A percentile compares a stretch with the other conserved stretches of the same genome.
These are phyloP conservation scores for Sphagnum contortum DNA, from an alignment of 225 moss, liverwort and hornwort genomes.

Conservation along the genomic window DNA sequence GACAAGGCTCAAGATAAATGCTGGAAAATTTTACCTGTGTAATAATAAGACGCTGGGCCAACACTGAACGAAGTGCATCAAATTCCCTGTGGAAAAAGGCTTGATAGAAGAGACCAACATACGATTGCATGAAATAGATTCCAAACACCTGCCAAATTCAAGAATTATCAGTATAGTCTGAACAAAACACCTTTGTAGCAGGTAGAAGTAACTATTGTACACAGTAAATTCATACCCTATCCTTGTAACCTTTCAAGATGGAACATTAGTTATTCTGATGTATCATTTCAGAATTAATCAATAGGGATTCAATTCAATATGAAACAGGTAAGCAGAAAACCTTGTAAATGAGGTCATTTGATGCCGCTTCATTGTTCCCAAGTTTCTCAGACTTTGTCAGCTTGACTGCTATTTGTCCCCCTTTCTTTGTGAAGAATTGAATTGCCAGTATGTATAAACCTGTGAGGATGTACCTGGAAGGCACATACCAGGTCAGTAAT, in stretches of 20 bases:
- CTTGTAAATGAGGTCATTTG: conserved; percentile 56
- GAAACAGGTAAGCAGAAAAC: conserved; percentile 2
- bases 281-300: no score
- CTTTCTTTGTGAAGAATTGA: conserved; percentile 48
- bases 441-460: conserved; percentile 40
- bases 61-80: conserved; percentile 42
- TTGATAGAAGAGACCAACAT: conserved; percentile 59
- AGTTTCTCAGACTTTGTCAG: conserved; percentile 48
- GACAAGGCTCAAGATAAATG: no score
- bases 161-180: no score
- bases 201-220: no score
- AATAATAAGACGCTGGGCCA: conserved; percentile 50
- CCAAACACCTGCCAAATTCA: conserved; percentile 32
- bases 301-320: no score
- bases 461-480: conserved; percentile 35
- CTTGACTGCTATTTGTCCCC: conserved; percentile 29
- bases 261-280: no score
- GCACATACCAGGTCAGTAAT: no score
- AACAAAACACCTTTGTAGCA: no score
- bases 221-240: no score
- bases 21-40: conserved; percentile 28
- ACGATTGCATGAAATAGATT: conserved; percentile 56
- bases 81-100: conserved; percentile 43
- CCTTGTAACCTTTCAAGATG: no score
- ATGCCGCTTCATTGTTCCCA: conserved; percentile 29